Base-by-base conservation (phyloP, 208 protist species). In the Acanthamoeba lenticulata region DNA sequence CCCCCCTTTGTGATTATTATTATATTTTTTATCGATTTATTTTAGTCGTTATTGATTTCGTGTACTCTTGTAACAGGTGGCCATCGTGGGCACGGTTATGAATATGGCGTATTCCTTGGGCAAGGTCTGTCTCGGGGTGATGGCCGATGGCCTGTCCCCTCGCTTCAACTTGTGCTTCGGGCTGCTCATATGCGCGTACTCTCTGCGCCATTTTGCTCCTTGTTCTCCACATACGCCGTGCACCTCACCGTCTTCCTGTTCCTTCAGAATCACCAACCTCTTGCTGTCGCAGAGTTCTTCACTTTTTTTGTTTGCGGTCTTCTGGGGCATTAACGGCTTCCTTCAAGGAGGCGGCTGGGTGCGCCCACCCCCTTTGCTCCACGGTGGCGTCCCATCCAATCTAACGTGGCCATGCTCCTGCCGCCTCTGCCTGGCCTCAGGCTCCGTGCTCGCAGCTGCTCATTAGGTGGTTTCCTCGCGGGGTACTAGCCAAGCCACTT, bases 261-360 rank as follows among this genome's bases (percentile, higher is more conserved):
- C 11, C 40, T 47, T 13, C 42, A 85, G 74, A 29, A 9, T 47
- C 17, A 17, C 36, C 19, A 85, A 85, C 42, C 7, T 85, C 24
- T 9, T 42, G 7, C 34, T 85, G 17, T 42, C 74, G 34, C 40
- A 24, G 21, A 52, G 40, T 29, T 85, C 34, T 36, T 85, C 74
- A 9, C 13, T 85, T 47, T 6, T 32, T 24, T 15, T 47, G 29
- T 85, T 85, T n/a, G n/a, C 42, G 17, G 42, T 85, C 15, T 15
- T 85, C 7, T 85, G 36, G 74, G 34, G 40, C 24, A 55, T 85
- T 27, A 85, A 85, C 42, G 74, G 74, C 24, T 52, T 85, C 42
- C 34, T 85, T 7, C 74, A 85, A 52, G 42, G 74, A 9, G 74
- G 74, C 15, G 74, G 34, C 15, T 85, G 74, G 74, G 74, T 85